Base-by-base conservation (phyloP, 768 basidiomycete genomes). In the Kwoniella dendrophila region DNA sequence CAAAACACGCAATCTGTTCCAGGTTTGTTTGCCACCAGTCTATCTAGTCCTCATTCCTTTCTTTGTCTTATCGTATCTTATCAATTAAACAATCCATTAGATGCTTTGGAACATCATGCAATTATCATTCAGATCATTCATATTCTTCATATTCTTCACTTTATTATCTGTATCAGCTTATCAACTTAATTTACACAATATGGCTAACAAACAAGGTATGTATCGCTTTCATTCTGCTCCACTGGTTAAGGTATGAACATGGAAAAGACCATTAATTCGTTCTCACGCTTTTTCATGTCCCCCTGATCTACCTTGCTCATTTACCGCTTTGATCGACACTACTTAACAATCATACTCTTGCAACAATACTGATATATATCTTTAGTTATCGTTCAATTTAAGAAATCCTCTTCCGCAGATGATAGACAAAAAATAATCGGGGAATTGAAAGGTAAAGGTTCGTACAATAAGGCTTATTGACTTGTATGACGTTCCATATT, bases 351-450 rank as follows among this genome's bases (percentile, higher is more conserved):
- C 8, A 11, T 10, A 43, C 6, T 43, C 7, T 16, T 16, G 34
- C 34, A 8, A 36, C 16, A 8, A 16, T 36, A 18, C 36, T 38
- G 8, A 18, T 38, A 20, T 8, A 10, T 43, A 6, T 6, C 41
- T 43, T 11, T 43, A 73, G 74, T 70, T 32, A 73, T 75, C 63
- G 47, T 75, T 45, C 66, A 66, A 47, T 72, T 75, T 62, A 66
- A 68, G 54, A 72, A 75, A 56, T 32, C 60, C 5, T 66, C 74
- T 18, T 69, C 74, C 8, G 45, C 48, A 20, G 74, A 66, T 27
- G 71, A 75, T 22, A 69, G 67, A 62, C 53, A 61, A 10, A 66
- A 64, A 44, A 44, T 65, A 36, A 56, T 75, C 24, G 45, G 64
- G 24, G 61, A 67, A 4, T 48, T 75, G 32, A 66, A 67, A 47